phyloP scores from a whole-genome alignment of 805 yeast species.

The Lachancea thermotolerans region DNA sequence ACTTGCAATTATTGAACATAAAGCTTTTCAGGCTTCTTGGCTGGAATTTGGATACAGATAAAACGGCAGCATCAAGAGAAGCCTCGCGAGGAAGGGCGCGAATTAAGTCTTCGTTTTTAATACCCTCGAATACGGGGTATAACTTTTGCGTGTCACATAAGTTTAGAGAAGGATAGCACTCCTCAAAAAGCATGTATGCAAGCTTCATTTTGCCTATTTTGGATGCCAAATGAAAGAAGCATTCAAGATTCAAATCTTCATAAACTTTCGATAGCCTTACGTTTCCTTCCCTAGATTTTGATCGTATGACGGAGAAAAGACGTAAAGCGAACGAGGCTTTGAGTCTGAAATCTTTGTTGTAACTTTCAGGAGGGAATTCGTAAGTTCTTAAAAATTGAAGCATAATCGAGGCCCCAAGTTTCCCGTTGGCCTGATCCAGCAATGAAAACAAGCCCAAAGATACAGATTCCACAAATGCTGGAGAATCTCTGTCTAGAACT shows the following conservation, averaged over 20 bases:
- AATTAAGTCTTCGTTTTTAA: slow-evolving; percentile 58
- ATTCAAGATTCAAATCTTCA: slow-evolving; percentile 13
- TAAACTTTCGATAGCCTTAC: slow-evolving; percentile 17
- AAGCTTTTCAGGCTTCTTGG: slow-evolving; percentile 37
- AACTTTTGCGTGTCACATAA: not conserved
- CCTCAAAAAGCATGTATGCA: slow-evolving; percentile 35
- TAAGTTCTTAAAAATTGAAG: not conserved
- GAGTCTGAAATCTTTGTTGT: not conserved
- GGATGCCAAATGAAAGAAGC: slow-evolving; percentile 19
- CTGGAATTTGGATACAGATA: slow-evolving; percentile 31
- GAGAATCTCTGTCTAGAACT: not conserved
- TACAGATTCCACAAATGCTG: not conserved
- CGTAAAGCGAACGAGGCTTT: slow-evolving; percentile 9
- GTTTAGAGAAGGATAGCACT: slow-evolving; percentile 8
- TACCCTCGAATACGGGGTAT: slow-evolving; percentile 39
- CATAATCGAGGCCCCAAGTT: not conserved
- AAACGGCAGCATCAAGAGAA: slow-evolving; percentile 45
- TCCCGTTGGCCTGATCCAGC: not conserved
- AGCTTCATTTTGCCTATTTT: slow-evolving; percentile 21
- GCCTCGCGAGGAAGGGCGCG: slow-evolving; percentile 60
- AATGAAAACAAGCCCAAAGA: slow-evolving; percentile 3
- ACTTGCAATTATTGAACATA: slow-evolving; percentile 48
- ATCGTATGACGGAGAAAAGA: slow-evolving; percentile 25
- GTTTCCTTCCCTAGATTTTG: slow-evolving; percentile 16
- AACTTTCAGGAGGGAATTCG: not conserved